Base-by-base conservation (phyloP, 2,329 filamentous ascomycete genomes). In the Fusarium nodosum region DNA sequence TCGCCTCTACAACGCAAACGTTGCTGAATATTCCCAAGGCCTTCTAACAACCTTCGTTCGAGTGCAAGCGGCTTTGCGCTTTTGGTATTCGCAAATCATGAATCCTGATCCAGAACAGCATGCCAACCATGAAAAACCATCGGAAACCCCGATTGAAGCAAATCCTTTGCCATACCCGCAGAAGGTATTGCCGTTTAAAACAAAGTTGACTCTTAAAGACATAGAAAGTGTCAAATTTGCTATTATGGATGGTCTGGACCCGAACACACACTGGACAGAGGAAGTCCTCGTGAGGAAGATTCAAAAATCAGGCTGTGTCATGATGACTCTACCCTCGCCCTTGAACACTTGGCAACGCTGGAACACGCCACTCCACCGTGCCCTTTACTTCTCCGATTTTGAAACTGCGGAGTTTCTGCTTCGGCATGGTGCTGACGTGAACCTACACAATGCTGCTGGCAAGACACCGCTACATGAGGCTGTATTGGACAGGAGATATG, bases 161-260 rank as follows among this genome's bases (percentile, higher is more conserved):
- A 24, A 42, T 2, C 1, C 15, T 16, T 26, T 10, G 4, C 4
- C 8, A 42, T 42, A 42, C 13, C 20, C 39, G 7, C 4, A 0
- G 15, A 42, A 7, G 13, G 0, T 7, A 3, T 22, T 22, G 10
- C 20, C 11, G 7, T 15, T 4, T 12, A 24, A 7, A 24, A 0
- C 0, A 0, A 34, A 18, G 4, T 9, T 3, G 1, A 5, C 18
- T 38, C 34, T 38, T 4, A 26, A 16, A 15, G 22, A 42, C 0
- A 42, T 26, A 15, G 39, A 42, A 42, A 15, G 7, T 4, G 38
- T 10, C 0, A 24, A 16, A 41, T 15, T 8, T 24, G 39, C 39
- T 16, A 42, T 24, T 2, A 16, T 16, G 39, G 0, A 3, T 24
- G 20, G 39, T 1, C 15, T 42, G 8, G 39, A 42, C 3, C 22